phyloP scores from a whole-genome alignment of 768 basidiomycete species.

The Asterophora parasitica region DNA sequence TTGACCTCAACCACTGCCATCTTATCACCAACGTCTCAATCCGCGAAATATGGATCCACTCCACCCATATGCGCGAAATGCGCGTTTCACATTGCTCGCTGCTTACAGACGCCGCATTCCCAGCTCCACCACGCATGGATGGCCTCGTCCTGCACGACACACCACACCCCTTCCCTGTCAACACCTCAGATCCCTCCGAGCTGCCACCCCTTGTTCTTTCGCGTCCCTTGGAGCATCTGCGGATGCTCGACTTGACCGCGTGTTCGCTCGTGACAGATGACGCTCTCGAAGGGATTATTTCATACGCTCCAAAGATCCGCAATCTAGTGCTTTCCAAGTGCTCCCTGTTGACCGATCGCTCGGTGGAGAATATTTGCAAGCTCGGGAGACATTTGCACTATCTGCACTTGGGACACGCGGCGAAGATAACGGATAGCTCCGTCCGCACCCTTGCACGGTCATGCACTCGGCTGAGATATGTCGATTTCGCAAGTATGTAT shows the following conservation, averaged over 20 bases:
- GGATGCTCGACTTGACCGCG: constrained; percentile 90
- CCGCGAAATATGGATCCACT: constrained; percentile 80
- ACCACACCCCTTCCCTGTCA: constrained; percentile 41
- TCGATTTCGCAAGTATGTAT: constrained; percentile 90
- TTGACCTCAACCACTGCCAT: constrained; percentile 86
- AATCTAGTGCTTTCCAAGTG: constrained; percentile 89
- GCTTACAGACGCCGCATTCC: constrained; percentile 84
- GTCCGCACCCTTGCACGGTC: constrained; percentile 78
- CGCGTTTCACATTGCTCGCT: constrained; percentile 73
- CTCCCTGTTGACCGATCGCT: constrained; percentile 67
- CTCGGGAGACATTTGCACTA: constrained; percentile 93
- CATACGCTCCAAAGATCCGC: constrained; percentile 77
- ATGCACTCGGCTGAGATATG: constrained; percentile 88
- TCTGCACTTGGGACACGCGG: constrained; percentile 90
- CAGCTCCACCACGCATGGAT: constrained; percentile 52
- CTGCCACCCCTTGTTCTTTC: constrained; percentile 64
- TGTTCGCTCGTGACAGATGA: constrained; percentile 78
- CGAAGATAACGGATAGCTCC: constrained; percentile 84
- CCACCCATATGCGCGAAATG: constrained; percentile 85
- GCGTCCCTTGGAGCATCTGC: constrained; percentile 73
- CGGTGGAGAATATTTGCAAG: constrained; percentile 77
- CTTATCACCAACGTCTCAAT: constrained; percentile 72
- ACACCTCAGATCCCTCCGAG: constrained; percentile 33
- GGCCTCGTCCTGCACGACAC: constrained; percentile 24
- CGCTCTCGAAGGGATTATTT: constrained; percentile 78